Evolutionary conservation across 2,329 filamentous ascomycete genomes (phyloP).

Genomic region (Arthrocladium fulminans): DNA sequence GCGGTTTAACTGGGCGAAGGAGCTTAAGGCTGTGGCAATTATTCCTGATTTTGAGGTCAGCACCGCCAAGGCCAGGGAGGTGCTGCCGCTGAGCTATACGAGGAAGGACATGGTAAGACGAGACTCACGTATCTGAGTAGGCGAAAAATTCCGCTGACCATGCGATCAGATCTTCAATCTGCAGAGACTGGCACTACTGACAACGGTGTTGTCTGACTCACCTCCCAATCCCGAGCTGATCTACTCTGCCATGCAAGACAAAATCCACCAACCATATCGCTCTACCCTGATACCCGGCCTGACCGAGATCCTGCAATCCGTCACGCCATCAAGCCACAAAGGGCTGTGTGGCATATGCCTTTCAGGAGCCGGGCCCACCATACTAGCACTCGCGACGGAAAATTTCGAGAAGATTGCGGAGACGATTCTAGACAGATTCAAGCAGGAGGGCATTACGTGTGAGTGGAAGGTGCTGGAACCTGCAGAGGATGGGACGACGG

Average conservation of each 20-base stretch:
- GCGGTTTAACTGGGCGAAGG: constrained; percentile 84
- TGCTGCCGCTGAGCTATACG: constrained; percentile 71
- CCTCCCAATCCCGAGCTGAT: constrained; percentile 90
- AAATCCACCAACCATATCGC: constrained; percentile 93
- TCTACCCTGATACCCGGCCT: constrained; percentile 85
- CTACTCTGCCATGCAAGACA: constrained; percentile 97
- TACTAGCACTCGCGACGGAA: constrained; percentile 80
- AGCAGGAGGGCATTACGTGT: constrained; percentile 56
- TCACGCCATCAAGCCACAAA: constrained; percentile 77
- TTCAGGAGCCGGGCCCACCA: constrained; percentile 89
- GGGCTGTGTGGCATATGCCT: constrained; percentile 90
- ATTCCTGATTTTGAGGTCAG: constrained; percentile 93
- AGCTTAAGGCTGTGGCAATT: constrained; percentile 94
- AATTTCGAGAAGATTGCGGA: constrained; percentile 83
- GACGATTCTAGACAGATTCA: constrained; percentile 67
- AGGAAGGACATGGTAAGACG: constrained; percentile 74
- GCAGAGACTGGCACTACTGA: constrained; percentile 83
- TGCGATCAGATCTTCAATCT: constrained; percentile 64
- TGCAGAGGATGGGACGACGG: constrained; percentile 54
- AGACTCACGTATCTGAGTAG: neutral
- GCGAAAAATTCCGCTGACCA: neutral
- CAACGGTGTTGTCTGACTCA: constrained; percentile 77
- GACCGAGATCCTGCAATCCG: constrained; percentile 79
- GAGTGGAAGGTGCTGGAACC: constrained; percentile 82
- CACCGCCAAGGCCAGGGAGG: constrained; percentile 82